Evolutionary conservation across 495 filamentous ascomycete genomes (phyloP).

Genomic region (Cudoniella acicularis): DNA sequence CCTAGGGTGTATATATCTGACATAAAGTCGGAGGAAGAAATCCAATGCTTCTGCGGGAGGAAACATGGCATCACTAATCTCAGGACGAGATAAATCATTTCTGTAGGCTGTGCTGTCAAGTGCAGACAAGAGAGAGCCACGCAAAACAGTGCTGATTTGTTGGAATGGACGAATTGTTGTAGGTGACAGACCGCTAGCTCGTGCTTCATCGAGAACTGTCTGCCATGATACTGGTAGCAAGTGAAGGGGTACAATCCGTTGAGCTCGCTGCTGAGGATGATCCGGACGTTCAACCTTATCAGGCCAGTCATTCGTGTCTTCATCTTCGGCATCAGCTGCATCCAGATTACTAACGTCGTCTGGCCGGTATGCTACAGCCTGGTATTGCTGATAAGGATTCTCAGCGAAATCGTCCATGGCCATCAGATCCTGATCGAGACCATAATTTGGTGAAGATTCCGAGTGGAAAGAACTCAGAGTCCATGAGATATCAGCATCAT

Average conservation of each 20-base stretch:
- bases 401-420: constrained; percentile 14
- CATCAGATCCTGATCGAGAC: constrained; percentile 18
- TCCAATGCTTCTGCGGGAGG: constrained; percentile 19
- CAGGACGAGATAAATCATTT: constrained; percentile 12
- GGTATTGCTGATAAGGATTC: constrained; percentile 16
- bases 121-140: constrained; percentile 3
- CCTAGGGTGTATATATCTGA: constrained; percentile 26
- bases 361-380: constrained; percentile 6
- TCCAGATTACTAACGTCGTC: neutral
- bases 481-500: constrained; percentile 23
- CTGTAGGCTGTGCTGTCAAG: constrained; percentile 13
- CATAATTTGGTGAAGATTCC: constrained; percentile 13
- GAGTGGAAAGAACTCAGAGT: constrained; percentile 11
- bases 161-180: constrained; percentile 14
- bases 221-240: constrained; percentile 19
- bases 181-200: constrained; percentile 9
- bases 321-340: constrained; percentile 19
- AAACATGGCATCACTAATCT: constrained; percentile 19
- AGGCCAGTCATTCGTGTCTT: constrained; percentile 22
- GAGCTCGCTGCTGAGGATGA: neutral
- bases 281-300: constrained; percentile 10
- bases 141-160: constrained; percentile 5
- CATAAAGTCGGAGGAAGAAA: constrained; percentile 26
- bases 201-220: constrained; percentile 14
- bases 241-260: constrained; percentile 16